Evolutionary conservation across 2,329 filamentous ascomycete genomes (phyloP), one percentile per base, ranked within the genome.

Genomic region (Ophiostoma sp.): DNA sequence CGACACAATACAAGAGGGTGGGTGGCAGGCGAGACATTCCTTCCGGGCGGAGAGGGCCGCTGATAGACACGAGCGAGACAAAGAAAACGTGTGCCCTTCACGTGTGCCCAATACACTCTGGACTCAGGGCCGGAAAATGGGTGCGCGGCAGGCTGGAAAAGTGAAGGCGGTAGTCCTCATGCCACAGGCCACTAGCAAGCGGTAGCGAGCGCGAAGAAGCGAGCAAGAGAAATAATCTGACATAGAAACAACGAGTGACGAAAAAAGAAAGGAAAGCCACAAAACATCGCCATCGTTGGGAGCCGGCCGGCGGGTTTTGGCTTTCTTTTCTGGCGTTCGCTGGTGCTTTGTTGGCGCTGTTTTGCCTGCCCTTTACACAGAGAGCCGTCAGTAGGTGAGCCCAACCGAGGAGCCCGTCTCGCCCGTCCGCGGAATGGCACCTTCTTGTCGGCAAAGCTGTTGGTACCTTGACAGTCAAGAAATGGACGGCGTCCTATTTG

Each of bases 31-130:
- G 19, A 57, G 33, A 59, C 68, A 57, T 17, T 31, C 66, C 42
- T 68, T 50, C 12, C 66, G 50, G 68, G 68, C 68, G 68, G 68
- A 50, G 68, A 70, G 52, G 33, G 69, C 69, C 69, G 69, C 69
- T 15, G 31, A 28, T 15, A 55, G 48, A 55, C 66, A 55, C 5
- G 8, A 42, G 28, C 66, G 28, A 25, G 17, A 69, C 9, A 55
- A 33, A 55, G n/a, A n/a, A 50, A 50, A 28, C 22, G 55, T 52
- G 50, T 25, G 50, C 11, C 17, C n/a, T n/a, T n/a, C n/a, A n/a
- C 8, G 61, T 64, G 61, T 42, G 61, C 61, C 61, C n/a, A 50
- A 36, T 8, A 36, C 33, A 36, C 33, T 8, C 8, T 36, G 33
- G 8, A 36, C 3, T 36, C 33, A 2, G 19, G 48, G 7, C 19